These are phyloP conservation scores for Paraurostyla sp. DNA, from an alignment of 73 alveolate genomes.

Conservation along the genomic window DNA sequence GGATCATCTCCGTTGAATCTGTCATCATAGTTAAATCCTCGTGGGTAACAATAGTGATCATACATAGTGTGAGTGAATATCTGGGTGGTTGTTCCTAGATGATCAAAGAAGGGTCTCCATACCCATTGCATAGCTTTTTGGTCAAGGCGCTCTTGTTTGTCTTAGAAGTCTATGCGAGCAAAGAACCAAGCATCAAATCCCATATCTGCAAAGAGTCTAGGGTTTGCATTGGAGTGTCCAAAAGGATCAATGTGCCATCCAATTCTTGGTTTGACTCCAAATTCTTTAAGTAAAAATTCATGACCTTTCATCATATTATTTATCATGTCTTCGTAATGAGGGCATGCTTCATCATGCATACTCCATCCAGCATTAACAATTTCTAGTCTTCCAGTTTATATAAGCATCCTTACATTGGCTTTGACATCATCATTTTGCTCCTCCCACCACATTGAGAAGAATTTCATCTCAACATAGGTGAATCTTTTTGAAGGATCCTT, in stretches of 20 bases:
- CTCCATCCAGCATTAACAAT: conserved; percentile 94
- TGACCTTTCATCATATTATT: conserved; percentile 92
- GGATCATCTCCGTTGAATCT: conserved; percentile 65
- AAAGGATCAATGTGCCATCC: conserved; percentile 99
- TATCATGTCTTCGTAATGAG: conserved; percentile 87
- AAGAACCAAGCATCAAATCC: conserved; percentile 92
- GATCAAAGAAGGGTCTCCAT: conserved; percentile 82
- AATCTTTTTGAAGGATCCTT: conserved; percentile 84
- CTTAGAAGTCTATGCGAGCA: conserved; percentile 92
- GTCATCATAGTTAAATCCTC: conserved; percentile 74
- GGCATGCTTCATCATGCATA: conserved; percentile 97
- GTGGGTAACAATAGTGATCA: conserved; percentile 86
- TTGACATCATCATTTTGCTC: conserved; percentile 77
- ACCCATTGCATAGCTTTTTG: conserved; percentile 87
- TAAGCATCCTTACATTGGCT: conserved; percentile 79
- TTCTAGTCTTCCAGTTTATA: conserved; percentile 85
- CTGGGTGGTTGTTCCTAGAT: conserved; percentile 69
- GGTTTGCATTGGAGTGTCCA: conserved; percentile 94
- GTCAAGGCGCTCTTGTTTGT: conserved; percentile 80
- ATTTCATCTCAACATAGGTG: conserved; percentile 94
- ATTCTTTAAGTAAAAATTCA: conserved; percentile 87
- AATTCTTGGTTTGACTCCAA: conserved; percentile 88
- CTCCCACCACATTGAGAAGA: conserved; percentile 91
- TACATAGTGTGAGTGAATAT: conserved; percentile 78
- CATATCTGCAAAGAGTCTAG: conserved; percentile 91